These are phyloP conservation scores for Thalassiosira oceanica DNA, from an alignment of 352 stramenopile species.

Conservation along the genomic window DNA sequence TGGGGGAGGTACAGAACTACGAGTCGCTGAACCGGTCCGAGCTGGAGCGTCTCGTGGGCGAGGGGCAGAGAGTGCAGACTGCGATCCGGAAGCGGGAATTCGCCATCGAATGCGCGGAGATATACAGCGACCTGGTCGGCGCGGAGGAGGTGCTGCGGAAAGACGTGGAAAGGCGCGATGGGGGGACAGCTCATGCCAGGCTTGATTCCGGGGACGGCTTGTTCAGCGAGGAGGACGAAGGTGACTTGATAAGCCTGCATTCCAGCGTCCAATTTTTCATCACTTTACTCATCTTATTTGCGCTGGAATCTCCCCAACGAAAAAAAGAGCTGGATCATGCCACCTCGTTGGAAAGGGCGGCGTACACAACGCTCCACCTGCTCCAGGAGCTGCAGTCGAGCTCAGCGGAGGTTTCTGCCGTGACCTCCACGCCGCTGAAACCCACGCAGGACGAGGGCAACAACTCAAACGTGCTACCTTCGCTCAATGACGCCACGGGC, in stretches of 20 bases:
- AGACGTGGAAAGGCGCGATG: slow-evolving; percentile 20
- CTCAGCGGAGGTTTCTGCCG: slow-evolving; percentile 51
- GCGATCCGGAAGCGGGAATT: slow-evolving; percentile 40
- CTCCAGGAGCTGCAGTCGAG: slow-evolving; percentile 65
- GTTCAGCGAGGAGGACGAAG: slow-evolving; percentile 25
- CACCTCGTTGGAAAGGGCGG: slow-evolving; percentile 65
- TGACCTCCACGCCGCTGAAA: slow-evolving; percentile 11
- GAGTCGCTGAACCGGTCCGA: slow-evolving; percentile 49
- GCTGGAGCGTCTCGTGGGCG: slow-evolving; percentile 51
- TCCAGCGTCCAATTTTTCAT: slow-evolving; percentile 1
- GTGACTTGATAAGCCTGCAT: too few relatives aligned
- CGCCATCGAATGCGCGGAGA: slow-evolving; percentile 55
- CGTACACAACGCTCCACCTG: slow-evolving; percentile 64
- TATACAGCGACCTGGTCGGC: slow-evolving; percentile 67
- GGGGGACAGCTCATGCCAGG: neutral
- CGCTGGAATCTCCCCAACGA: neutral
- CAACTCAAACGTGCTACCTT: slow-evolving; percentile 13
- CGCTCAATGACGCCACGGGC: slow-evolving; percentile 17
- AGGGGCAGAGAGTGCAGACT: slow-evolving; percentile 39
- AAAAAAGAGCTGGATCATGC: slow-evolving; percentile 42
- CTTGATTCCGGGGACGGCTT: slow-evolving; percentile 19
- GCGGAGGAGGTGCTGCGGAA: slow-evolving; percentile 50
- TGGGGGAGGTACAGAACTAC: slow-evolving; percentile 49
- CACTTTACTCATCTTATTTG: slow-evolving; percentile 1
- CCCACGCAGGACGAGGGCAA: slow-evolving; percentile 5